These are phyloP conservation scores for Curvularia eragrostidis DNA, from an alignment of 2,329 filamentous ascomycete species.

Conservation along the genomic window DNA sequence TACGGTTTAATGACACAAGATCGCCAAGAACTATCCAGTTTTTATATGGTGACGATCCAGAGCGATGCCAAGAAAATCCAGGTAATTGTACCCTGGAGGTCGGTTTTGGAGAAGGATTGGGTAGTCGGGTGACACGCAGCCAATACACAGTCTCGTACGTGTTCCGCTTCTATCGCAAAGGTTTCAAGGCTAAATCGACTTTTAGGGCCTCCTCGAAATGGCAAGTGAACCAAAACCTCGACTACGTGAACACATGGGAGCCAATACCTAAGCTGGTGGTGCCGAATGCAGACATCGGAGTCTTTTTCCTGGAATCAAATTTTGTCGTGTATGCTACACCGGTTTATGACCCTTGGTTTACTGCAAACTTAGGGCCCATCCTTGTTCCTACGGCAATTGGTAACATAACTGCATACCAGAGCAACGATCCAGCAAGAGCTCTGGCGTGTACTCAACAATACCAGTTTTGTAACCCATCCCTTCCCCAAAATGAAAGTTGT, in stretches of 20 bases:
- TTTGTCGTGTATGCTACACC: slow-evolving; percentile 32
- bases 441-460: slow-evolving; percentile 47
- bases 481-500: slow-evolving; percentile 21
- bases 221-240: not conserved
- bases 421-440: slow-evolving; percentile 29
- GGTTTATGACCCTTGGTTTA: slow-evolving; percentile 43
- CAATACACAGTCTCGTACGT: slow-evolving; percentile 19
- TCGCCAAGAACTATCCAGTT: slow-evolving; percentile 12
- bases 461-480: slow-evolving; percentile 45
- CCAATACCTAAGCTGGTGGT: slow-evolving; percentile 39
- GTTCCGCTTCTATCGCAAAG: not conserved
- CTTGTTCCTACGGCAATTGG: not conserved
- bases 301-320: slow-evolving; percentile 43
- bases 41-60: slow-evolving; percentile 9
- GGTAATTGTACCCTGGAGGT: not conserved
- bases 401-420: not conserved
- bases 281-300: slow-evolving; percentile 40
- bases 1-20: slow-evolving; percentile 9
- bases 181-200: not conserved
- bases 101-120: slow-evolving; percentile 14
- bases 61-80: not conserved
- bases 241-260: slow-evolving; percentile 2
- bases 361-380: slow-evolving; percentile 24
- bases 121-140: slow-evolving; percentile 8
- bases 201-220: slow-evolving; percentile 5